Evolutionary conservation across 2,329 filamentous ascomycete genomes (phyloP).

Genomic region (Aspergillus arachidicola): DNA sequence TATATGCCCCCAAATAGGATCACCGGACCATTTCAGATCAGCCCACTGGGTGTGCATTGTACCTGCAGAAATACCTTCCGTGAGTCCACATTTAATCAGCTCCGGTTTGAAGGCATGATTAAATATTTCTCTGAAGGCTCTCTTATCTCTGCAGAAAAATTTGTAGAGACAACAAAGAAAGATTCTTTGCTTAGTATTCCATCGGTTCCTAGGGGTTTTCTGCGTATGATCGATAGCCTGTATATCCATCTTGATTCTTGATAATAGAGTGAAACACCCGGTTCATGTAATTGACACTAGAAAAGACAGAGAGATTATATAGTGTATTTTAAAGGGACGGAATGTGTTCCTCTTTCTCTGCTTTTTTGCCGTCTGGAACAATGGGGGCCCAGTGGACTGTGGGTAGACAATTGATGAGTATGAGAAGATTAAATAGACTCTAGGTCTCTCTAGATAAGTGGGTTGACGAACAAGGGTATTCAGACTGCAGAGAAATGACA

Average conservation of each 20-base stretch:
- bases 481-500: too few relatives aligned
- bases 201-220: slow-evolving; percentile 13
- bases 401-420: too few relatives aligned
- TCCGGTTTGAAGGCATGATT: slow-evolving; percentile 27
- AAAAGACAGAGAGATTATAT: neutral
- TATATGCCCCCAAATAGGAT: slow-evolving; percentile 28
- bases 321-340: neutral
- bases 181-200: slow-evolving; percentile 21
- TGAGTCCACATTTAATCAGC: slow-evolving; percentile 24
- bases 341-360: neutral
- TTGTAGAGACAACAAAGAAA: slow-evolving; percentile 29
- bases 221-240: neutral
- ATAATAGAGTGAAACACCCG: too few relatives aligned
- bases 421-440: too few relatives aligned
- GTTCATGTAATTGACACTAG: too few relatives aligned
- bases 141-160: slow-evolving; percentile 22
- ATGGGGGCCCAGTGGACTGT: too few relatives aligned
- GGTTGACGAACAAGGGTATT: too few relatives aligned
- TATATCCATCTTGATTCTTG: slow-evolving; percentile 7
- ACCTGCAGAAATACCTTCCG: slow-evolving; percentile 3
- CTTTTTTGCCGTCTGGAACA: neutral
- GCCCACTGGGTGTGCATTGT: slow-evolving; percentile 26
- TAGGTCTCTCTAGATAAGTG: too few relatives aligned
- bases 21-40: slow-evolving; percentile 18
- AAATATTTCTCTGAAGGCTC: slow-evolving; percentile 27